Evolutionary conservation across 768 basidiomycete genomes (phyloP).

Genomic region (Stropharia rugosoannulata): DNA sequence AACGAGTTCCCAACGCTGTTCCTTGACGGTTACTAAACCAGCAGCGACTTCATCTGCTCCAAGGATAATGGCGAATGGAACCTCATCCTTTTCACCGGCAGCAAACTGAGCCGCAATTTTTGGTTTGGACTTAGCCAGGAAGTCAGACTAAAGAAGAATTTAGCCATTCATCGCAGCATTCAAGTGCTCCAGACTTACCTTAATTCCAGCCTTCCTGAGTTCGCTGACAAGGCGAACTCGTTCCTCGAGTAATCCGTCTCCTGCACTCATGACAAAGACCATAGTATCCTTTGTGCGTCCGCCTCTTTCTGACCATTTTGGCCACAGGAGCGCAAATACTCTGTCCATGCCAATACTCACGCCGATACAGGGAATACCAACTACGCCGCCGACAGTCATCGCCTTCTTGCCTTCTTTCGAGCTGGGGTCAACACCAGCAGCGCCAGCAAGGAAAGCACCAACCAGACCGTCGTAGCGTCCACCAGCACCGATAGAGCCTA

Average conservation of each 20-base stretch:
- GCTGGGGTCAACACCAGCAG: slow-evolving; percentile 52
- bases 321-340: slow-evolving; percentile 89
- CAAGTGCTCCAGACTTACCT: slow-evolving; percentile 46
- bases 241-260: slow-evolving; percentile 86
- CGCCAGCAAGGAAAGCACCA: slow-evolving; percentile 83
- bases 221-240: slow-evolving; percentile 78
- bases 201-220: slow-evolving; percentile 84
- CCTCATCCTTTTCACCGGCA: slow-evolving; percentile 86
- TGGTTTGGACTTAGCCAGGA: slow-evolving; percentile 89
- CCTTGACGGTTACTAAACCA: slow-evolving; percentile 88
- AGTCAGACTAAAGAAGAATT: slow-evolving; percentile 66
- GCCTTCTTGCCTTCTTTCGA: slow-evolving; percentile 55
- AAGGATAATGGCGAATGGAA: slow-evolving; percentile 92
- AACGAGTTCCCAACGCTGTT: slow-evolving; percentile 80
- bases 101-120: slow-evolving; percentile 87
- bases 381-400: slow-evolving; percentile 35
- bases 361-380: slow-evolving; percentile 75
- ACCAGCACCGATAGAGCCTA: slow-evolving; percentile 99
- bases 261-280: slow-evolving; percentile 90
- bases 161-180: neutral
- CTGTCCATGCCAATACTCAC: slow-evolving; percentile 92
- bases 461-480: slow-evolving; percentile 97
- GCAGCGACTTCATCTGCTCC: slow-evolving; percentile 82
- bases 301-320: slow-evolving; percentile 77
- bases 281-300: slow-evolving; percentile 88